A percentile compares a stretch with the other conserved stretches of the same genome.
These are phyloP conservation scores for Meredithiella fracta DNA, from an alignment of 2,329 filamentous ascomycete genomes.

Conservation along the genomic window DNA sequence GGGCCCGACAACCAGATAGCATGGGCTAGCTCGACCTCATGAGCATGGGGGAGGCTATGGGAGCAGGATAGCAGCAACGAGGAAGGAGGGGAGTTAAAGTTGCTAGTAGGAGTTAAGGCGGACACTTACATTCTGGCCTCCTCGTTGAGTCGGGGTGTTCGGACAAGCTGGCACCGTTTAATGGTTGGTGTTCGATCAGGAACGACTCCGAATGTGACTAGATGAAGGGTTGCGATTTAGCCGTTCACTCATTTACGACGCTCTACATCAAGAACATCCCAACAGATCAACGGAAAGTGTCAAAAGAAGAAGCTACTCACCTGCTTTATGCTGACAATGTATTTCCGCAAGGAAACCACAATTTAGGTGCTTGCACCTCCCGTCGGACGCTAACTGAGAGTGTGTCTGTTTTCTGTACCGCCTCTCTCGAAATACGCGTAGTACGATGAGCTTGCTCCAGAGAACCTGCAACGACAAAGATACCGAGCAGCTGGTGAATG, in stretches of 20 bases:
- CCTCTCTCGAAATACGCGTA: neutral
- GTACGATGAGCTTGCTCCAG: no score
- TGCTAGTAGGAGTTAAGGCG: constrained; percentile 1
- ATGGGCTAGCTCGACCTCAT: neutral
- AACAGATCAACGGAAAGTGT: neutral
- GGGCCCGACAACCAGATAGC: neutral
- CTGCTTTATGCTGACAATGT: neutral
- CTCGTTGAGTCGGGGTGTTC: constrained; percentile 13
- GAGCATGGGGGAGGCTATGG: neutral
- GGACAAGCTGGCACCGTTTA: neutral
- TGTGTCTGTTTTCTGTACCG: neutral
- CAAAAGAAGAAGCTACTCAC: neutral
- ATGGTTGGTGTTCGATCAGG: neutral
- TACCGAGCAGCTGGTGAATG: no score
- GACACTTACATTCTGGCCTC: constrained; percentile 15
- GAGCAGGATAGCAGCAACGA: neutral
- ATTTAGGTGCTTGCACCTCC: neutral
- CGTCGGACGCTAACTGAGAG: neutral
- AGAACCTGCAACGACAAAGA: no score
- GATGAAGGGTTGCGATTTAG: no score
- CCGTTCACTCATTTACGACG: neutral
- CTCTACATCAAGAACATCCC: neutral
- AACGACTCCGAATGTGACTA: neutral
- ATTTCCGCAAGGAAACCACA: neutral
- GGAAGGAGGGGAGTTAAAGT: constrained; percentile 4